Evolutionary conservation across 2,329 filamentous ascomycete species (phyloP), one percentile per base, ranked within the genome.

Genomic region (Bipolaris bicolor): DNA sequence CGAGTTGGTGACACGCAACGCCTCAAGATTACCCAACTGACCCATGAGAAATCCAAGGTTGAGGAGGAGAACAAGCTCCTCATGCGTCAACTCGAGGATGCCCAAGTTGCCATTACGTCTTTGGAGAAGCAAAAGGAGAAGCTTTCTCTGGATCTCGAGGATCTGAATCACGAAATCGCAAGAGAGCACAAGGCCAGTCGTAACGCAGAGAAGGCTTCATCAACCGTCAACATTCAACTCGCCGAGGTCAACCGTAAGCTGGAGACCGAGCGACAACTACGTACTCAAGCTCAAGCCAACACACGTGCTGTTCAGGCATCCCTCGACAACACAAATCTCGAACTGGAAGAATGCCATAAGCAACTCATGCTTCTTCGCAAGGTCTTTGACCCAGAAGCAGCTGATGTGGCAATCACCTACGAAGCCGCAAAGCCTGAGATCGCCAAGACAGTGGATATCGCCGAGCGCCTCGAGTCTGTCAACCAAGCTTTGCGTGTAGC

Each of bases 81-180:
- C 15, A 86, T 90, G 71, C 90, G 91, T 67, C 91, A 97, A 72
- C 83, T 97, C 11, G 92, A 90, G 55, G 93, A 97, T 64, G 84
- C 90, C 5, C 94, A 97, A 68, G 78, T 97, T 22, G 87, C 87
- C 5, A 87, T 96, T 63, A 90, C 90, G 0, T 90, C 91, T 1
- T 79, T 97, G 7, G 92, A 97, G 75, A 98, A 98, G 81, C 92
- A 95, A 75, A 90, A 95, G 50, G 94, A 98, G 77, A 97, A 97
- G 77, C 82, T 98, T 26, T 86, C 92, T 49, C 84, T 98, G 40
- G 92, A 85, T 68, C 78, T 98, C 7, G 94, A 99, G 74, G 94
- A 99, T 74, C 82, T 97, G 34, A 96, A 92, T 66, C 94, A 98
- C 67, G 92, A 98, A 76, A 85, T 97, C 52, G 90, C 90, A 48